Base-by-base conservation (phyloP, 805 yeast genomes). In the Pichia rugopelliculosa region DNA sequence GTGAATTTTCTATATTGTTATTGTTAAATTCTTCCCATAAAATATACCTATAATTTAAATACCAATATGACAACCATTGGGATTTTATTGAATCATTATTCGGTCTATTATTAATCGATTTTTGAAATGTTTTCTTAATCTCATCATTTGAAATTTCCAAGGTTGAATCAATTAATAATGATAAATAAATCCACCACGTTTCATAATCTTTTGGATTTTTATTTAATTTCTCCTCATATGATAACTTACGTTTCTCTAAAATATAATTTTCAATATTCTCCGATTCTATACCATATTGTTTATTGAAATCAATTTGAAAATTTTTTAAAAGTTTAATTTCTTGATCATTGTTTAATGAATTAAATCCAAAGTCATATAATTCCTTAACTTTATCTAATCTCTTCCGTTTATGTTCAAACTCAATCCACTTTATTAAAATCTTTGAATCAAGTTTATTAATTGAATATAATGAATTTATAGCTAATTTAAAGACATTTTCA, bases 101-200 rank as follows among this genome's bases (percentile, higher is more conserved):
- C n/a, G 82, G 87, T 0, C 53, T 53, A 4, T 58, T 50, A 0
- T 61, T 48, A 3, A 79, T 58, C 0, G 87, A 78, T 10, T 67
- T 56, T 45, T 74, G 76, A 53, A 72, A 76, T 11, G 66, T 62
- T 2, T 67, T 67, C 21, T 69, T 53, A 15, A 64, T 51, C 1
- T 57, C 66, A 0, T 56, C 66, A 0, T 64, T 58, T 20, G 56
- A 58, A 21, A 58, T 50, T 12, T 44, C 41, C 1, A 48, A 12
- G 11, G 57, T 18, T 5, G 53, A 53, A 22, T 73, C 70, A 44
- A 74, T 74, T 12, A 80, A 56, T 22, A 87, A 59, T 12, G 75
- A 70, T 2, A 87, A 50, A 56, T 81, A 82, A 0, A 76, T 60
- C 91, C 96, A 89, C 97, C 98, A 90, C 0, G 80, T 67, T 56